A percentile compares a stretch with the other conserved stretches of the same genome.
Evolutionary conservation across 768 basidiomycete species (phyloP).

Genomic region (Sporobolomyces phaffii): DNA sequence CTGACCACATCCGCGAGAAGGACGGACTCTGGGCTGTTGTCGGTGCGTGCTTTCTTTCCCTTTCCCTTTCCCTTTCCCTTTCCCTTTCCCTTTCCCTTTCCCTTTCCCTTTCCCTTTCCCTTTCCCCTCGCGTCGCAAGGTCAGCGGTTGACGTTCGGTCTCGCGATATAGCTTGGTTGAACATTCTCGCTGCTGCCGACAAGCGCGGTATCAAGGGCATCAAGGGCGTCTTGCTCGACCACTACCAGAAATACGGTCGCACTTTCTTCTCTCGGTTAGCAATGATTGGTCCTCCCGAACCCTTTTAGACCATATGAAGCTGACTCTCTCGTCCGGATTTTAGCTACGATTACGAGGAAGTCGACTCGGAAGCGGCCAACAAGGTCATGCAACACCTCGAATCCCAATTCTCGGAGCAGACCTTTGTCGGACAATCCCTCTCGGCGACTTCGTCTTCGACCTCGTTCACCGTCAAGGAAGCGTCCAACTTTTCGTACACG

Average conservation of each 20-base stretch:
- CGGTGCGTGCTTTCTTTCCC: conserved; percentile 55
- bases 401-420: conserved; percentile 56
- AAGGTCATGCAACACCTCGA: conserved; percentile 75
- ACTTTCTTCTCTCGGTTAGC: conserved; percentile 81
- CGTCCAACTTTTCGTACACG: conserved; percentile 89
- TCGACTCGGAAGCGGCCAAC: conserved; percentile 81
- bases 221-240: conserved; percentile 77
- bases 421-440: conserved; percentile 64
- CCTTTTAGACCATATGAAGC: neutral
- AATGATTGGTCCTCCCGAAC: neutral
- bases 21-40: conserved; percentile 97
- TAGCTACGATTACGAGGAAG: conserved; percentile 97
- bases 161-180: conserved; percentile 72
- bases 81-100: too few species aligned
- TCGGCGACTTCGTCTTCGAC: conserved; percentile 61
- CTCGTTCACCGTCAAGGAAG: conserved; percentile 67
- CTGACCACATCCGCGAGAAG: conserved; percentile 99
- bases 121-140: neutral
- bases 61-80: too few species aligned
- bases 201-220: conserved; percentile 59
- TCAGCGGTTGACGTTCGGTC: neutral
- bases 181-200: conserved; percentile 83
- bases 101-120: too few species aligned
- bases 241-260: conserved; percentile 89
- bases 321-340: neutral